Evolutionary conservation across 768 basidiomycete species (phyloP).

Genomic region (Boletus rubropictus): DNA sequence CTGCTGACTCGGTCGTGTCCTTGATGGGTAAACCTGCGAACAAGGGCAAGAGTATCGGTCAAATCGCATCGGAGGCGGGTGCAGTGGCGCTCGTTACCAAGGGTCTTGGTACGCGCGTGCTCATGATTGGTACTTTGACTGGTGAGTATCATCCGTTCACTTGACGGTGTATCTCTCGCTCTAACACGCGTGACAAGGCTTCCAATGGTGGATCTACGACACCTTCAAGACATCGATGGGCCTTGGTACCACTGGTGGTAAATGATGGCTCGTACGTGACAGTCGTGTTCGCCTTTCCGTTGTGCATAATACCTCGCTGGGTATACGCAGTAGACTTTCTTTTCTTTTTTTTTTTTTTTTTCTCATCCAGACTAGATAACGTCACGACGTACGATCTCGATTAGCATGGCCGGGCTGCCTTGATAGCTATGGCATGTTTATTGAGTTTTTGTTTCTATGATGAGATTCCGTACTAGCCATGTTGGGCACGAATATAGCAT

Average conservation of each 20-base stretch:
- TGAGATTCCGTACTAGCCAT: too few relatives aligned
- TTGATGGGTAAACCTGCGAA: constrained; percentile 86
- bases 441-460: neutral
- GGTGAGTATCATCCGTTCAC: constrained; percentile 23
- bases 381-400: neutral
- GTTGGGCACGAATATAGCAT: too few relatives aligned
- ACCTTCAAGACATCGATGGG: constrained; percentile 80
- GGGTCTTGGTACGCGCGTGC: constrained; percentile 80
- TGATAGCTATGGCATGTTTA: neutral
- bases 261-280: constrained; percentile 39
- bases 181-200: constrained; percentile 40
- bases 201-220: constrained; percentile 96
- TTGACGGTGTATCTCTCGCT: neutral
- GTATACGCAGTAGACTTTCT: constrained; percentile 11
- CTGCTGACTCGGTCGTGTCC: constrained; percentile 90
- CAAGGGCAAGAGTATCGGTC: constrained; percentile 72
- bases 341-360: neutral
- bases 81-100: constrained; percentile 62
- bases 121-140: constrained; percentile 71
- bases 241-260: constrained; percentile 84
- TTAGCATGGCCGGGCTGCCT: neutral
- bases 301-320: constrained; percentile 9
- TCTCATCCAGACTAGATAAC: constrained; percentile 12
- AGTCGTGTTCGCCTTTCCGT: neutral
- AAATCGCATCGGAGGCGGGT: constrained; percentile 70